phyloP scores from a whole-genome alignment of 2,329 filamentous ascomycete genomes.

The Colletotrichum camelliae region DNA sequence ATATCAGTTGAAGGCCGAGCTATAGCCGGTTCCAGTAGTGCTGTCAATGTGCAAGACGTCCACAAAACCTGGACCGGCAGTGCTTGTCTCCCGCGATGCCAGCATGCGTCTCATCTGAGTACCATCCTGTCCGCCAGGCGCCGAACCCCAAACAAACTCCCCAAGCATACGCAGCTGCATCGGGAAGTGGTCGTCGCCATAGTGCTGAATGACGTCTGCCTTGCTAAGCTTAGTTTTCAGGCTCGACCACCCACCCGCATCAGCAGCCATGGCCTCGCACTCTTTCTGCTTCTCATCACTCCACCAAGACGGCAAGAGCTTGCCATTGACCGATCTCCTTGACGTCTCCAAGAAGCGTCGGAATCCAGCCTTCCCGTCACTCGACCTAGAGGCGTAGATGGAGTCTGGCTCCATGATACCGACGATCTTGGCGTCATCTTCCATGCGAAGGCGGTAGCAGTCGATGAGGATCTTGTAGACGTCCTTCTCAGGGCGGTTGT shows the following conservation, averaged over 20 bases:
- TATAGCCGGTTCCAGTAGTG: background rate
- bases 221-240: constrained; percentile 35
- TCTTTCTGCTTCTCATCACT: constrained; percentile 36
- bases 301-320: constrained; percentile 53
- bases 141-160: constrained; percentile 41
- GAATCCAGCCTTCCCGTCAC: constrained; percentile 36
- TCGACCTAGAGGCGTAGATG: constrained; percentile 30
- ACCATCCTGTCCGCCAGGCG: constrained; percentile 32
- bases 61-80: background rate
- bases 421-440: constrained; percentile 37
- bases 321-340: constrained; percentile 17
- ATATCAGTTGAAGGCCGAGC: background rate
- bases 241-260: constrained; percentile 27
- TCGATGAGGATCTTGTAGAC: constrained; percentile 53
- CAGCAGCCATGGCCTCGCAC: constrained; percentile 41
- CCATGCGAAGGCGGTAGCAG: constrained; percentile 50
- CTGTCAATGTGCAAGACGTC: background rate
- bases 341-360: constrained; percentile 35
- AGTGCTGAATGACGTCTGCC: constrained; percentile 43
- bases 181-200: constrained; percentile 47
- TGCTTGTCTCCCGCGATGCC: background rate
- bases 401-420: constrained; percentile 30
- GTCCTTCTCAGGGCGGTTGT: constrained; percentile 47
- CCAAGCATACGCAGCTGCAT: constrained; percentile 57
- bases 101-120: constrained; percentile 28